phyloP scores from a whole-genome alignment of 202 grass and related monocot species.

The Panicum virgatum region DNA sequence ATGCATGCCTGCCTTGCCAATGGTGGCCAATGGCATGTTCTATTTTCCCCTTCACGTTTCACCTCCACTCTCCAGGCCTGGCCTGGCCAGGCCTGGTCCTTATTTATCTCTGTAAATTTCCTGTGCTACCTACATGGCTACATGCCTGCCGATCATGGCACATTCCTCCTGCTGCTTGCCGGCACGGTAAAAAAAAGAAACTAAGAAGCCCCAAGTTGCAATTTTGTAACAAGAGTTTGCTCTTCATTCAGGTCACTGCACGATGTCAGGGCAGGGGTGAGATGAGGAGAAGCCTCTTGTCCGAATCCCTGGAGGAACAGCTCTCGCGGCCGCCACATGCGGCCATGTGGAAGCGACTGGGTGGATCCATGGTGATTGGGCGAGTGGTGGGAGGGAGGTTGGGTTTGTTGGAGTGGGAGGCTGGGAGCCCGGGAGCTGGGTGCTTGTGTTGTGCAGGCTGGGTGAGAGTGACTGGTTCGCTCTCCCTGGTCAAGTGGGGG shows the following conservation, averaged over 20 bases:
- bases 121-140: no score
- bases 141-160: not conserved
- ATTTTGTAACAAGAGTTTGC: not conserved
- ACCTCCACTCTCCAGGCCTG: no score
- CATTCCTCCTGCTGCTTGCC: not conserved
- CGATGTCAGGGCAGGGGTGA: not conserved
- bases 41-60: not conserved
- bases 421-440: no score
- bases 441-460: not conserved
- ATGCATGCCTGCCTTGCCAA: slow-evolving; percentile 2
- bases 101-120: slow-evolving; percentile 28
- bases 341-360: no score
- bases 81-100: not conserved
- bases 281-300: not conserved
- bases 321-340: no score
- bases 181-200: not conserved
- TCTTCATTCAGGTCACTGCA: slow-evolving; percentile 24
- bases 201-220: not conserved
- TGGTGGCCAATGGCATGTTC: not conserved
- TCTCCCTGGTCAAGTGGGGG: not conserved
- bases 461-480: not conserved
- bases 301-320: no score
- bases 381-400: not conserved
- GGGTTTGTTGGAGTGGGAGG: not conserved
- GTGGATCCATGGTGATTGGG: slow-evolving; percentile 15